phyloP scores from a whole-genome alignment of 768 basidiomycete genomes.

The Albatrellus ellisii region DNA sequence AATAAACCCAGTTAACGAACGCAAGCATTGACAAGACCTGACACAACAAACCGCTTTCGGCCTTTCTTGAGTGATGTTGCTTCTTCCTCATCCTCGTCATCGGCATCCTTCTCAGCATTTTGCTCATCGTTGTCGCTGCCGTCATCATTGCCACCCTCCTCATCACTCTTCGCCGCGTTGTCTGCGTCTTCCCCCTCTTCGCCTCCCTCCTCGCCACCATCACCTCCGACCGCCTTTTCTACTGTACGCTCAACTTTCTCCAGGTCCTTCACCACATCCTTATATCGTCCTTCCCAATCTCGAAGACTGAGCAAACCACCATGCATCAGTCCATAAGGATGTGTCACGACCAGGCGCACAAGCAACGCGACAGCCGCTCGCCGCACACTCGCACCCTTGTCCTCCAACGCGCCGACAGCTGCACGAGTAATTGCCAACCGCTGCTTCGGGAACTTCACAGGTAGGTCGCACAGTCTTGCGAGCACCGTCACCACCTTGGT shows the following conservation, averaged over 20 bases:
- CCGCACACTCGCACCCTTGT: slow-evolving; percentile 84
- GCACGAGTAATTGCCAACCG: slow-evolving; percentile 60
- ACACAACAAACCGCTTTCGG: slow-evolving; percentile 1
- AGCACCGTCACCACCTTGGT: slow-evolving; percentile 75
- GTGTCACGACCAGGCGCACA: slow-evolving; percentile 64
- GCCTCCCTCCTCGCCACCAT: slow-evolving; percentile 17
- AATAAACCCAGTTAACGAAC: background rate
- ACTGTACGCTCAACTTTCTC: slow-evolving; percentile 47
- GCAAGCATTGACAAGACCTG: background rate
- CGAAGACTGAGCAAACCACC: slow-evolving; percentile 66
- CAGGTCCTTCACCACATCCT: slow-evolving; percentile 46
- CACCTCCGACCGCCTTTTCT: slow-evolving; percentile 14
- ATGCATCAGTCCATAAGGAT: slow-evolving; percentile 78
- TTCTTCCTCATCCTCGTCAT: slow-evolving; percentile 16
- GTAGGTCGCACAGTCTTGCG: slow-evolving; percentile 62
- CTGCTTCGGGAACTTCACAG: slow-evolving; percentile 76
- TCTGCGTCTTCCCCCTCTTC: slow-evolving; percentile 20
- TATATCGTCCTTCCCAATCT: slow-evolving; percentile 66
- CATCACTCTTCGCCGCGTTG: slow-evolving; percentile 18
- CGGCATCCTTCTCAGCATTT: slow-evolving; percentile 5
- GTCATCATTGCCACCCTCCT: no score
- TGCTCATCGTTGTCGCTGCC: no score
- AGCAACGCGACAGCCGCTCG: slow-evolving; percentile 71
- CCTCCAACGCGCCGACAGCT: slow-evolving; percentile 73
- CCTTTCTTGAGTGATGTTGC: slow-evolving; percentile 18